Evolutionary conservation across 2,329 filamentous ascomycete species (phyloP), one percentile per base, ranked within the genome.

Genomic region (Aureobasidium pullulans): DNA sequence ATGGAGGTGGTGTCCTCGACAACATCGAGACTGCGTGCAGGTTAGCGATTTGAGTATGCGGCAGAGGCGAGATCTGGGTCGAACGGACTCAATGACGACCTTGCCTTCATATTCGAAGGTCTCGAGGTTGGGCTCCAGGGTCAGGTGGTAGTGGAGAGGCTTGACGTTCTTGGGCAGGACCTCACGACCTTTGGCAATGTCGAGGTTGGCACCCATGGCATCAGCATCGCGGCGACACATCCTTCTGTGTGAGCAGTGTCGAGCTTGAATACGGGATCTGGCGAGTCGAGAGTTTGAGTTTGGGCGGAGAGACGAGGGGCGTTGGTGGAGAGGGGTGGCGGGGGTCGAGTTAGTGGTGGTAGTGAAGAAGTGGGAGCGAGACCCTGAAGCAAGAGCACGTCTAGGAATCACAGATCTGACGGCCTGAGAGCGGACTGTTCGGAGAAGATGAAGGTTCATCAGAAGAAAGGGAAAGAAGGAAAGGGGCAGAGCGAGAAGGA

Each of bases 101-200:
- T 81, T 87, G 65, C 93, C 93, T 61, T 93, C 83, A 72, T 93
- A 97, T 64, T 85, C 90, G 75, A 94, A 90, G 64, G 87, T 91
- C 67, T 88, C 82, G 67, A 97, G 89, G 77, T 96, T 84, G 58
- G 93, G 91, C 77, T 97, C 94, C 63, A 97, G 81, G 1, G 89
- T 94, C 67, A 97, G 76, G 73, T 96, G 85, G 76, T 97, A 97
- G 77, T 97, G 91, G 40, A 81, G 76, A n/a, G 93, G 92, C 73
- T 93, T 88, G 69, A 96, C 90, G 70, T 96, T 96, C 75, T 86
- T 85, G 56, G 93, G 94, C 67, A 97, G 81, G 65, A 97, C 87
- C 78, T 96, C 88, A 68, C 93, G 86, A 64, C 83, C 85, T 66
- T 82, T 81, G 56, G 81, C 75, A 66, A 87, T 79, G 70, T 85